Conservation (phyloP, 139 green algal species). For the Micractinium conductrix region DNA sequence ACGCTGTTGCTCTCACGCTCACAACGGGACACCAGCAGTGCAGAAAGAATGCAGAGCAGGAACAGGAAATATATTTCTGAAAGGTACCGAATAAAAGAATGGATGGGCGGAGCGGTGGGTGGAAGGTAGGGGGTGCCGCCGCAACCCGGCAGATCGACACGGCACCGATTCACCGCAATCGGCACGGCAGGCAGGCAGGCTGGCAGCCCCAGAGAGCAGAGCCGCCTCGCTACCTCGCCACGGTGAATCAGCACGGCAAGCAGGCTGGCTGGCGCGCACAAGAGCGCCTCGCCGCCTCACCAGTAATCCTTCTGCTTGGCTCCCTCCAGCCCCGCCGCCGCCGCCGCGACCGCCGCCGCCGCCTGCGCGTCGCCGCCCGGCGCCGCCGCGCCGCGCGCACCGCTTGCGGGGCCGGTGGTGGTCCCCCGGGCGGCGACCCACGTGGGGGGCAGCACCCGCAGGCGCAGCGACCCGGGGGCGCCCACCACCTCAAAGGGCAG, state of each 20-base stretch:
- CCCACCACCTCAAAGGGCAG: constrained; percentile 40
- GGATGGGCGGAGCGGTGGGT: neutral
- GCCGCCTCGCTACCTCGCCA: no score
- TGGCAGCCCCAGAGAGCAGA: no score
- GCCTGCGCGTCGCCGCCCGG: no score
- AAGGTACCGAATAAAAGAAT: no score
- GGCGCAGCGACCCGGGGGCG: constrained; percentile 2
- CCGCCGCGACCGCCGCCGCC: neutral
- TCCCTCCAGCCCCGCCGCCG: neutral
- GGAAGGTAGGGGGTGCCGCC: neutral
- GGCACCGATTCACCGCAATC: neutral
- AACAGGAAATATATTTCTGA: no score
- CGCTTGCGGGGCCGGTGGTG: neutral
- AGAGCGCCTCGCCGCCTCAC: no score
- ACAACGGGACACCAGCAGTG: no score
- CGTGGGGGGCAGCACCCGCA: constrained; percentile 44
- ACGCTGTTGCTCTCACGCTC: no score
- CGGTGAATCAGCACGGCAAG: no score
- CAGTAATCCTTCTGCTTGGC: constrained; percentile 14
- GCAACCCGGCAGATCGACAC: neutral
- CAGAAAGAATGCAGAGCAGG: no score
- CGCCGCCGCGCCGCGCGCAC: no score
- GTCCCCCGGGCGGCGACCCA: neutral
- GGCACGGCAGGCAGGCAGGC: neutral
- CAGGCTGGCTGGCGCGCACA: no score